phyloP scores from a whole-genome alignment of 106 monocot genomes.

The Acorus gramineus region DNA sequence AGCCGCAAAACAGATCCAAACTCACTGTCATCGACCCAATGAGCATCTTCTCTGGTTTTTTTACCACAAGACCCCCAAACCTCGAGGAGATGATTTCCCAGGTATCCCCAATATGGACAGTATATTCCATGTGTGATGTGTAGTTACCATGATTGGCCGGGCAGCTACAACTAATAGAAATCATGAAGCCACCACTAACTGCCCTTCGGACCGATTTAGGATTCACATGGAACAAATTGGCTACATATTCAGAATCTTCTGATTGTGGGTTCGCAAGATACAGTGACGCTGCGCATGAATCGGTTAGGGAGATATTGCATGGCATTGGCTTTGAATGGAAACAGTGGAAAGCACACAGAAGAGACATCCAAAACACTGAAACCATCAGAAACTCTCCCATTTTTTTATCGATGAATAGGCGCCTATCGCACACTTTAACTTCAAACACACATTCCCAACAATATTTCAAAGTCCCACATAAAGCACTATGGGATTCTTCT shows the following conservation, averaged over 20 bases:
- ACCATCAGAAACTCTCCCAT: too few species aligned
- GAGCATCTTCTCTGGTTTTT: neutral
- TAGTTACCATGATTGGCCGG: constrained; percentile 6
- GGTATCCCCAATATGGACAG: constrained; percentile 3
- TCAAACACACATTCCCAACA: too few species aligned
- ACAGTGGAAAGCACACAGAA: neutral
- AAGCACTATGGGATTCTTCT: too few species aligned
- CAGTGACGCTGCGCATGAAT: constrained; percentile 4
- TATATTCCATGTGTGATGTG: neutral
- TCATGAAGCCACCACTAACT: constrained; percentile 8
- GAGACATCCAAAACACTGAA: too few species aligned
- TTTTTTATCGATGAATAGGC: too few species aligned
- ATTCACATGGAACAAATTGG: neutral
- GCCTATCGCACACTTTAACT: too few species aligned
- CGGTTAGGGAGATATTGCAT: constrained; percentile 7
- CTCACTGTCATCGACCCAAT: neutral
- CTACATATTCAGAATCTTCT: neutral
- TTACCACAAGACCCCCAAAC: constrained; percentile 9
- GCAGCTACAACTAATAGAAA: constrained; percentile 4
- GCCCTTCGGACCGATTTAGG: neutral
- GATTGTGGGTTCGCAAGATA: neutral
- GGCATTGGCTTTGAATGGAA: constrained; percentile 8
- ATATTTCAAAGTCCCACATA: too few species aligned
- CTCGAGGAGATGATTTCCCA: constrained; percentile 4
- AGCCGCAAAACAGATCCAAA: constrained; percentile 13